Base-by-base conservation (phyloP, 2,329 filamentous ascomycete species). In the Apiospora hydei region DNA sequence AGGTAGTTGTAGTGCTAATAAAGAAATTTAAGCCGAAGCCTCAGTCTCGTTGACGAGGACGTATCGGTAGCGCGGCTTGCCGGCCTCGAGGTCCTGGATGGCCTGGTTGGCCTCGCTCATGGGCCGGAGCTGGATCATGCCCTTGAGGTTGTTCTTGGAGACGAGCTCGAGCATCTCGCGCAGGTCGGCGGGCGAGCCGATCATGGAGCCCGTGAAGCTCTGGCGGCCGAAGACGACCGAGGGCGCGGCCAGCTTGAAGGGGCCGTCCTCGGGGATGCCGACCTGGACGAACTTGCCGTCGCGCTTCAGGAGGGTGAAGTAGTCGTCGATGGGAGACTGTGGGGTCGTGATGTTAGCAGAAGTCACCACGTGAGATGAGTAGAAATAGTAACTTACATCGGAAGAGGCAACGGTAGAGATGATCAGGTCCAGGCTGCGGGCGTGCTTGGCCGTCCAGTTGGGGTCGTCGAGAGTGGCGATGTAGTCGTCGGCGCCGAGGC, bases 221-320 rank as follows among this genome's bases (percentile, higher is more conserved):
- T 83, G 77, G 6, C 85, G 85, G 76, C 89, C 90, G 66, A 80
- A 82, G 67, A 91, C 71, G 21, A 75, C 47, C 8, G 72, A 67
- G 43, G 69, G 46, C 10, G 72, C 61, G 21, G 71, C 69, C 30
- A 75, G 57, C 24, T 61, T 61, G 67, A 76, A 73, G 18, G 66
- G 41, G 41, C 74, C 75, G 57, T 86, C 84, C 76, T 92, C 90
- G 0, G 90, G 90, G 1, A 87, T 87, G n/a, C 91, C 90, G 70
- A 93, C 85, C 80, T 92, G 89, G 70, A 92, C 87, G 77, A 92
- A 89, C 18, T 84, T 84, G 14, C 91, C 90, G 70, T 88, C 84
- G 26, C 85, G 82, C 73, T 87, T 85, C 41, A 93, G 83, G 13
- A 93, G 81, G 34, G 83, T 79, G 73, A 93, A 82, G 80, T 92